These are phyloP conservation scores for Botrytis elliptica DNA, from an alignment of 2,329 filamentous ascomycete species.

Conservation along the genomic window DNA sequence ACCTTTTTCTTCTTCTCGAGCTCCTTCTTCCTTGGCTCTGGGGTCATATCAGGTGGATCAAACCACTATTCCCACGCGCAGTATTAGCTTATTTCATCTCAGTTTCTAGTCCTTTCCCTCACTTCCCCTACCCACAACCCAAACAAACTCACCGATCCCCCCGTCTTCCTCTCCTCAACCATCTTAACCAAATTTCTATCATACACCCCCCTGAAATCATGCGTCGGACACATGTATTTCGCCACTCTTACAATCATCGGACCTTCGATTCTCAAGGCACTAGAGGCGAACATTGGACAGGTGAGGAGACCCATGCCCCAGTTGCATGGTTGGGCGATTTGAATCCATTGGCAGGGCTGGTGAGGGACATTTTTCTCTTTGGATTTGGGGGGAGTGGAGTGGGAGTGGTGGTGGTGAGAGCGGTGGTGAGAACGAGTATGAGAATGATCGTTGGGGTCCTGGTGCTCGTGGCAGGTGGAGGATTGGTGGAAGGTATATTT, in stretches of 20 bases:
- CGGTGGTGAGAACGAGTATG: neutral
- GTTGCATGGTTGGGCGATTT: slow-evolving; percentile 9
- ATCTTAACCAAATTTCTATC: slow-evolving; percentile 20
- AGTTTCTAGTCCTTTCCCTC: too few relatives aligned
- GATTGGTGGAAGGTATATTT: slow-evolving; percentile 18
- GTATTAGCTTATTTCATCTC: neutral
- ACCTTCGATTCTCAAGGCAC: slow-evolving; percentile 9
- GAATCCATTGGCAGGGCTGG: slow-evolving; percentile 19
- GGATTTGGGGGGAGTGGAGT: neutral
- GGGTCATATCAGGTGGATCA: slow-evolving; percentile 4
- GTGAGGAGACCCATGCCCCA: slow-evolving; percentile 10
- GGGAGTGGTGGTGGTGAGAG: neutral
- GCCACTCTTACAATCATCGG: slow-evolving; percentile 9
- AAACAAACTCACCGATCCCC: slow-evolving; percentile 7
- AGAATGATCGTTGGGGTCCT: neutral
- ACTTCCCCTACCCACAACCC: neutral
- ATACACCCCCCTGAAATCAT: slow-evolving; percentile 9
- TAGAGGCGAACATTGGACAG: slow-evolving; percentile 12
- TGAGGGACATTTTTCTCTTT: neutral
- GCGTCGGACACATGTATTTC: neutral
- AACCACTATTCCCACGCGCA: slow-evolving; percentile 16
- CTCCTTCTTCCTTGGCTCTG: slow-evolving; percentile 2
- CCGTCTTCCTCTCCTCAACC: slow-evolving; percentile 13
- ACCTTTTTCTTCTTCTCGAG: neutral
- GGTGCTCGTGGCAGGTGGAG: slow-evolving; percentile 1